Evolutionary conservation across 192 early-diverging fungal genomes (phyloP), one percentile per base, ranked within the genome.

Genomic region (Thamnidium elegans): DNA sequence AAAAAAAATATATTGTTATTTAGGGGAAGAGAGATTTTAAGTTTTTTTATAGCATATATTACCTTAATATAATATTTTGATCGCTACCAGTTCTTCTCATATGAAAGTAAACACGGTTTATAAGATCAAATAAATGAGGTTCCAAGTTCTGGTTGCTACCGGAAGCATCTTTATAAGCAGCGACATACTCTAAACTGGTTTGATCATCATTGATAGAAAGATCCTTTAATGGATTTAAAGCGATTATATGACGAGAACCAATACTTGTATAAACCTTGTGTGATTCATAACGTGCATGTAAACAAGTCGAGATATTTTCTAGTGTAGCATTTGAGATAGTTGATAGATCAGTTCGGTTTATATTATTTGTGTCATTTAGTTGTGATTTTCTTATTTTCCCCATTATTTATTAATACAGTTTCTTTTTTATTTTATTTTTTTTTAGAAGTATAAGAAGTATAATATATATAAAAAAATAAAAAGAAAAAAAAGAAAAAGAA

Each of bases 111-210:
- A 86, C 82, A 20, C 76, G 82, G 20, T 86, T 82, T 4, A 87
- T 87, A 14, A 91, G 76, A 55, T 84, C 87, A 66, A 77, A 91
- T 10, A 88, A 73, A 54, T 92, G 87, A 17, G 90, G 89, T 46
- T 75, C 76, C 19, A 84, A 63, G 4, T 77, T 48, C 69, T 53
- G 79, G 69, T 60, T 77, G 66, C 71, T 73, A 7, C 55, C 60
- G 10, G 58, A 30, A 34, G 53, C 65, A 51, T 76, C 70, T 48
- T 76, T 71, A 48, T 85, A 87, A 45, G 76, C 72, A 45, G 65
- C 70, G 14, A 81, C 81, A 72, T 87, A 84, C n/a, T 77, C 73
- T 31, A 86, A 73, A 31, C 76, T 73, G 31, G 76, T 68, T 14
- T 75, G 70, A 59, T 84, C 83, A 67, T 80, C 81, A 55, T 80